Conservation (phyloP, 805 yeast genomes). For the Yarrowia sp. region DNA sequence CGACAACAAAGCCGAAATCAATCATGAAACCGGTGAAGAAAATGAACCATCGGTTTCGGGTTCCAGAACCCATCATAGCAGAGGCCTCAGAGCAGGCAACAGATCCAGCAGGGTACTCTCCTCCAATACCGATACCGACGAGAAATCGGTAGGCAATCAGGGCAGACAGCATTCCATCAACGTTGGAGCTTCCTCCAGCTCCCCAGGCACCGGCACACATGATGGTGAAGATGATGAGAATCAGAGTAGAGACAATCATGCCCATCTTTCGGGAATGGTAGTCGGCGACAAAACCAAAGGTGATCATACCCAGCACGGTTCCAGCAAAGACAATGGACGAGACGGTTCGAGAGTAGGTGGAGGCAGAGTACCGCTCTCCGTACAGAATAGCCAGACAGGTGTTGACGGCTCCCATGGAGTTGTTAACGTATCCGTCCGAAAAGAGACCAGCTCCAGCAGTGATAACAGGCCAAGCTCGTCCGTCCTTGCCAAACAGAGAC, state of each 20-base stretch:
- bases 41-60: conserved; percentile 82
- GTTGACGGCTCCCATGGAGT: conserved; percentile 73
- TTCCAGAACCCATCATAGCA: conserved; percentile 70
- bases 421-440: conserved; percentile 90
- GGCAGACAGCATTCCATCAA: conserved; percentile 78
- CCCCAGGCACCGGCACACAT: conserved; percentile 90
- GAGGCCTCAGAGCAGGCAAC: conserved; percentile 93
- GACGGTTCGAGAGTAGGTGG: conserved; percentile 74
- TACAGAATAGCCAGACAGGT: conserved; percentile 68
- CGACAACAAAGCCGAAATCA: conserved; percentile 78
- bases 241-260: conserved; percentile 73
- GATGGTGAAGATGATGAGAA: conserved; percentile 74
- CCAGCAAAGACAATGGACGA: conserved; percentile 90
- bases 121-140: conserved; percentile 89
- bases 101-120: conserved; percentile 91
- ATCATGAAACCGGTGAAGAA: conserved; percentile 89
- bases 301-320: conserved; percentile 79
- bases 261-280: conserved; percentile 76
- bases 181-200: conserved; percentile 48
- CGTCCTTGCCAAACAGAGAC: conserved; percentile 9
- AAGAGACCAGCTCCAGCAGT: conserved; percentile 91
- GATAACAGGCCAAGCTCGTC: conserved; percentile 58
- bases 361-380: conserved; percentile 57
- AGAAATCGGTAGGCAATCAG: conserved; percentile 82
- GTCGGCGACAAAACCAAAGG: conserved; percentile 80